These are phyloP conservation scores for Chenopodium suecicum DNA, from an alignment of 148 eudicot genomes.

Conservation along the genomic window DNA sequence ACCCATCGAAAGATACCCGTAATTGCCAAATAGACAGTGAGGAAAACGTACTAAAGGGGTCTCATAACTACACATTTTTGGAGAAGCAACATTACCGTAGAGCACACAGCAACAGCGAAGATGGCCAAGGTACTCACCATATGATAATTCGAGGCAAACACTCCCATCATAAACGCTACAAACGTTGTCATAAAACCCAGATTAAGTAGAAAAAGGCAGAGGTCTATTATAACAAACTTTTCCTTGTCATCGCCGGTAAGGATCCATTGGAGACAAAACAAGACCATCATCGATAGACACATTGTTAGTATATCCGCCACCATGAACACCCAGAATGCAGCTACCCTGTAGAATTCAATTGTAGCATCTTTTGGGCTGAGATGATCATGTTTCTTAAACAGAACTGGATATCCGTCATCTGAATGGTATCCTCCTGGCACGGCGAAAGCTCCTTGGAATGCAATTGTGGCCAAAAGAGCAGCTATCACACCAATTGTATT, in stretches of 20 bases:
- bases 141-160: background rate
- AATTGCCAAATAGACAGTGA: background rate
- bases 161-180: constrained; percentile 16
- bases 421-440: constrained; percentile 15
- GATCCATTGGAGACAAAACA: constrained; percentile 17
- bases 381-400: background rate
- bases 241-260: background rate
- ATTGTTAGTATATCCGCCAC: constrained; percentile 11
- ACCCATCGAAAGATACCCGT: too few species aligned
- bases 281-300: constrained; percentile 6
- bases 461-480: constrained; percentile 15
- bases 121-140: background rate
- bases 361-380: too few species aligned
- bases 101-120: background rate
- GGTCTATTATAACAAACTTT: constrained; percentile 7
- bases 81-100: background rate
- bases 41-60: background rate
- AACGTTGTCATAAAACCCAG: background rate
- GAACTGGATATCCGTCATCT: background rate
- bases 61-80: background rate
- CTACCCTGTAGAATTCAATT: too few species aligned
- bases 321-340: constrained; percentile 15
- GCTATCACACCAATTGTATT: constrained; percentile 12
- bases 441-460: constrained; percentile 13
- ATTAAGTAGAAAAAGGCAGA: background rate